Evolutionary conservation across 1,284 basidiomycete species (phyloP).

Genomic region (Meira nashicola): DNA sequence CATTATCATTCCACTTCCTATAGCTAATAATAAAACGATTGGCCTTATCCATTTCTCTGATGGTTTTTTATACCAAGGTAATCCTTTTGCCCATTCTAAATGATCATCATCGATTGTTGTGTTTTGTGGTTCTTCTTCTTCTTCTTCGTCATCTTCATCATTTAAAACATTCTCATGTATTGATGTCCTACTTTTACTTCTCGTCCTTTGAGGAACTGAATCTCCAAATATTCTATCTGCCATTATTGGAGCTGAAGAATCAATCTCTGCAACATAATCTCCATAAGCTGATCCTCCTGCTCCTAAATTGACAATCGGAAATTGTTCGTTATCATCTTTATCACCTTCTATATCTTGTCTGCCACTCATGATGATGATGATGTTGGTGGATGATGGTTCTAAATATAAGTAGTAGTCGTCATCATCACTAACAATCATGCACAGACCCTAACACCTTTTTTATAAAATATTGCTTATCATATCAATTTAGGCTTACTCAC

Average conservation of each 20-base stretch:
- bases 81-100: slow-evolving; percentile 3
- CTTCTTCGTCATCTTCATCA: not conserved
- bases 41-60: slow-evolving; percentile 41
- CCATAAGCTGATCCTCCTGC: not conserved
- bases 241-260: slow-evolving; percentile 6
- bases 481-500: too few relatives aligned
- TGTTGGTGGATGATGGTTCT: too few relatives aligned
- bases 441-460: too few relatives aligned
- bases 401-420: too few relatives aligned
- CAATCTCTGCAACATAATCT: slow-evolving; percentile 6
- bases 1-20: slow-evolving; percentile 40
- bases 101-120: slow-evolving; percentile 25
- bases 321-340: too few relatives aligned
- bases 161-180: not conserved
- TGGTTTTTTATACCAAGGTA: slow-evolving; percentile 41
- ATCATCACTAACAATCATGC: too few relatives aligned
- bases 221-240: slow-evolving; percentile 7
- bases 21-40: slow-evolving; percentile 34
- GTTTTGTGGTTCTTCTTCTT: slow-evolving; percentile 21
- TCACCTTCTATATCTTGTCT: too few relatives aligned
- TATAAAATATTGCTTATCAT: too few relatives aligned
- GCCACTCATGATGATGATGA: too few relatives aligned
- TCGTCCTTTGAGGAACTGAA: not conserved
- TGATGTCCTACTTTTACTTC: not conserved
- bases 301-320: too few relatives aligned